phyloP scores from a whole-genome alignment of 1,284 basidiomycete species.

The Irpex sp. region DNA sequence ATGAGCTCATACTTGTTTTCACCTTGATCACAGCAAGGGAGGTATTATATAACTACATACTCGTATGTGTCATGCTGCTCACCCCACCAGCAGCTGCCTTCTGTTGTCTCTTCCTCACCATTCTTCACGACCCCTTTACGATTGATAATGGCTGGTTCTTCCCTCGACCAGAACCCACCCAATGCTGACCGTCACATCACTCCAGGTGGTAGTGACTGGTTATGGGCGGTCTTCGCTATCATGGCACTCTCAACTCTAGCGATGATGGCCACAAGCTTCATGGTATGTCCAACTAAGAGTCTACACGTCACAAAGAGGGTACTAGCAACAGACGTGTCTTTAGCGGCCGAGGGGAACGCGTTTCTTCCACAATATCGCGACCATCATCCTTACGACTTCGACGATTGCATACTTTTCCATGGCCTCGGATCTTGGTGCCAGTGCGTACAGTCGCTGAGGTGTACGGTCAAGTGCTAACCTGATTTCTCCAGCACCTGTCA shows the following conservation, averaged over 20 bases:
- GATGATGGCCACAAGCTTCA: slow-evolving; percentile 36
- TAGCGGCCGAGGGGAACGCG: slow-evolving; percentile 38
- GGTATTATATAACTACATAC: too few relatives aligned
- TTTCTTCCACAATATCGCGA: slow-evolving; percentile 46
- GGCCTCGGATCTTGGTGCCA: slow-evolving; percentile 55
- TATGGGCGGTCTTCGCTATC: slow-evolving; percentile 53
- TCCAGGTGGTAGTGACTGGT: slow-evolving; percentile 43
- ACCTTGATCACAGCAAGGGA: too few relatives aligned
- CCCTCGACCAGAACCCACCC: slow-evolving; percentile 34
- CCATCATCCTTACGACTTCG: slow-evolving; percentile 43
- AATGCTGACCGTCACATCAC: slow-evolving; percentile 37
- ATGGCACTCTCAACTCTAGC: slow-evolving; percentile 38
- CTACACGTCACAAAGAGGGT: neutral
- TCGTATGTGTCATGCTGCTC: too few relatives aligned
- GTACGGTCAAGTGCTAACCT: neutral
- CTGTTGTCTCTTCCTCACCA: too few relatives aligned
- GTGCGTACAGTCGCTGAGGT: neutral
- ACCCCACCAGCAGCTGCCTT: too few relatives aligned
- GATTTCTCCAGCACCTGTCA: slow-evolving; percentile 29
- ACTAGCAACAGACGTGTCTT: neutral
- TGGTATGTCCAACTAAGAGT: slow-evolving; percentile 19
- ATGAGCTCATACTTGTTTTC: too few relatives aligned
- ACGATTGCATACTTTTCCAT: slow-evolving; percentile 49
- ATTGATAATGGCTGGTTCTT: slow-evolving; percentile 16
- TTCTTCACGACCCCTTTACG: neutral